Base-by-base conservation (phyloP, 1,139 yeast genomes). In the Pichia sp. region DNA sequence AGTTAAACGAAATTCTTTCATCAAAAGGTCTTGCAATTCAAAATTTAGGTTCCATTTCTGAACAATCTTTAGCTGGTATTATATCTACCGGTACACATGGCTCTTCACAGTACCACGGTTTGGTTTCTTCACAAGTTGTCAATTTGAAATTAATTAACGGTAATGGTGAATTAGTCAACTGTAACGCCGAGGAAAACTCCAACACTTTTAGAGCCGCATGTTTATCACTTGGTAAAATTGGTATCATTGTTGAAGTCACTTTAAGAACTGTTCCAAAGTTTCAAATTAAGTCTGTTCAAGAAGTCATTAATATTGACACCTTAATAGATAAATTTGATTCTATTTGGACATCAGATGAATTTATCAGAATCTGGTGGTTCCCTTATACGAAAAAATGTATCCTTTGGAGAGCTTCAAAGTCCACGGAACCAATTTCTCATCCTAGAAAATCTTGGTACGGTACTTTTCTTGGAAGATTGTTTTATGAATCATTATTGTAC, bases 51-150 rank as follows among this genome's bases (percentile, higher is more conserved):
- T 88, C 97, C 2, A 92, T 92, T 49, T 81, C 95, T 39, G 97
- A 88, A 52, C 98, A 92, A 62, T 85, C 95, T 16, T 71, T 88
- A 38, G 98, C 95, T 3, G 98, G 98, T 4, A 79, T 90, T 52
- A 87, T 92, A 42, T 85, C 95, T 2, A 92, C 98, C 0, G 97
- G 97, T 36, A 88, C 97, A 1, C 98, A 92, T 60, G 98, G 98
- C 2, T 85, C 97, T 1, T 81, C 95, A 7, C 94, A 92, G 44
- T 86, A 75, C 62, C 97, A 92, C 58, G 97, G 97, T 0, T 71
- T 90, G 40, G 86, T 92, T 4, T 79, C 94, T 9, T 92, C 88
- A 57, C 96, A 88, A 62, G 75, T 87, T 49, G 97, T 90, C 3
- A 77, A 81, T 47, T 64, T 92, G 48, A 78, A 85, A 5, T 67